Conservation (phyloP, 75 land plant genomes). For the Selaginella moellendorffii region DNA sequence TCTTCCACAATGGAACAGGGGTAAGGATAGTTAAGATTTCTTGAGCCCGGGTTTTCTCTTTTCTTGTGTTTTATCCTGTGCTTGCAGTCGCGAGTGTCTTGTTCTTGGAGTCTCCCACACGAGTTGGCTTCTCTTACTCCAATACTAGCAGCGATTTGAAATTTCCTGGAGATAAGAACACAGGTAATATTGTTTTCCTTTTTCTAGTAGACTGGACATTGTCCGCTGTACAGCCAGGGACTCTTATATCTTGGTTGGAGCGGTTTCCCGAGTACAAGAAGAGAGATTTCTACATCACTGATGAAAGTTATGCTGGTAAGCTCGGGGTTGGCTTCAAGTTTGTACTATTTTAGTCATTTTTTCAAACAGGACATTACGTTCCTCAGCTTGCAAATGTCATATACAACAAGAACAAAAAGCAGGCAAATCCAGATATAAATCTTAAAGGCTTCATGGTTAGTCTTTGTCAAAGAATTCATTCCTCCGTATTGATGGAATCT, state of each 20-base stretch:
- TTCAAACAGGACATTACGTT: slow-evolving; percentile 32
- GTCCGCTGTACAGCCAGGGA: slow-evolving; percentile 42
- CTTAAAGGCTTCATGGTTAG: slow-evolving; percentile 83
- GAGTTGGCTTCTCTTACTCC: neutral
- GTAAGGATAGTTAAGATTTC: no score
- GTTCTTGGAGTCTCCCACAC: neutral
- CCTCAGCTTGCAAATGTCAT: slow-evolving; percentile 47
- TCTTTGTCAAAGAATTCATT: neutral
- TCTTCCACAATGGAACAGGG: neutral
- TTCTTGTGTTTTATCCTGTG: no score
- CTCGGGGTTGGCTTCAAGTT: neutral
- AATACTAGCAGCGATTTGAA: neutral
- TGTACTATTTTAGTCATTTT: neutral
- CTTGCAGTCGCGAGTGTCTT: neutral
- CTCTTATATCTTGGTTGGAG: slow-evolving; percentile 64
- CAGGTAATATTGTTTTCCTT: neutral
- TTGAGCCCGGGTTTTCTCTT: no score
- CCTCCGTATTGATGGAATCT: neutral
- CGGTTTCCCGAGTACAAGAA: slow-evolving; percentile 70
- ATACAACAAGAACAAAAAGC: slow-evolving; percentile 24
- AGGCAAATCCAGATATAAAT: slow-evolving; percentile 30
- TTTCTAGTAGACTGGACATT: neutral
- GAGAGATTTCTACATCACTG: slow-evolving; percentile 79
- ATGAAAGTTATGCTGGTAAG: slow-evolving; percentile 92
- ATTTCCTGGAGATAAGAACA: neutral